phyloP scores from a whole-genome alignment of 257 asterid species.

The Plantago elongata region DNA sequence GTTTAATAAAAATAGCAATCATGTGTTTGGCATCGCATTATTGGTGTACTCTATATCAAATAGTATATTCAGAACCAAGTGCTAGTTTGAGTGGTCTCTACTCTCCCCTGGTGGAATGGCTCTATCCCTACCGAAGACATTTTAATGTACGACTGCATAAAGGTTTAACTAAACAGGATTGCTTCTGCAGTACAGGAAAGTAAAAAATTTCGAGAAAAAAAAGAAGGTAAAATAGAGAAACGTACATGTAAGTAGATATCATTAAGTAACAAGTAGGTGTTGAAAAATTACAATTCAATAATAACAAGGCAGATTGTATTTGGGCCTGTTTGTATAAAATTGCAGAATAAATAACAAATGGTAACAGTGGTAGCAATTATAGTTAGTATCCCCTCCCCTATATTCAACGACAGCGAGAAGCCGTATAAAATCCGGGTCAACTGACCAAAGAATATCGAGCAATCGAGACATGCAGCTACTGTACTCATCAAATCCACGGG shows the following conservation, averaged over 20 bases:
- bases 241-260: background rate
- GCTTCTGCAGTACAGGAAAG: too few relatives aligned
- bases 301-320: background rate
- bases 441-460: slow-evolving; percentile 2
- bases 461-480: background rate
- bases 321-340: background rate
- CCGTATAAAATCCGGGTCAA: background rate
- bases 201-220: too few relatives aligned
- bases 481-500: background rate
- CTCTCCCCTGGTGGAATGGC: too few relatives aligned
- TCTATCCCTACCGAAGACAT: too few relatives aligned
- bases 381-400: background rate
- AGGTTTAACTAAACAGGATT: too few relatives aligned
- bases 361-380: background rate
- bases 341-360: slow-evolving; percentile 7
- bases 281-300: background rate
- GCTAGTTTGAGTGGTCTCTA: too few relatives aligned
- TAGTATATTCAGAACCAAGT: too few relatives aligned
- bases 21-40: too few relatives aligned
- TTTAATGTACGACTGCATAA: too few relatives aligned
- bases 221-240: too few relatives aligned
- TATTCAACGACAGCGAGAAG: background rate
- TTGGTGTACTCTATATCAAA: too few relatives aligned
- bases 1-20: too few relatives aligned
- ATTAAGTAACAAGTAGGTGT: background rate